Conservation (phyloP, 1,139 yeast genomes). For the Pichia kudriavzevii region DNA sequence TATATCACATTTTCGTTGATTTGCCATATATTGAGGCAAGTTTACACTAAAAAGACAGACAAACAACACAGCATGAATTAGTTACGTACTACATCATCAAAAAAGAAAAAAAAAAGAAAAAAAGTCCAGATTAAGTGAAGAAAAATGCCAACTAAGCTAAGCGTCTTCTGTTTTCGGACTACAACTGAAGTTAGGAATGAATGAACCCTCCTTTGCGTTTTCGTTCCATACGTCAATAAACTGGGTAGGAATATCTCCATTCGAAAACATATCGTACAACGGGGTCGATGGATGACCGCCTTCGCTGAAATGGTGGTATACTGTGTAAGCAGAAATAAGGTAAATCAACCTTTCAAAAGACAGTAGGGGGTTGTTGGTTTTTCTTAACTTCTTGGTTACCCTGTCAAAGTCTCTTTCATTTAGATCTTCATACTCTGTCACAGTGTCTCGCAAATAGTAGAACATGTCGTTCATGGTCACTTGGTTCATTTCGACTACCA, state of each 20-base stretch:
- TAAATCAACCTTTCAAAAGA: conserved; percentile 10
- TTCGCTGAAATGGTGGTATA: conserved; percentile 3
- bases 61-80: no score
- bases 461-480: conserved; percentile 6
- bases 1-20: no score
- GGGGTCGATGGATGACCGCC: conserved; percentile 1
- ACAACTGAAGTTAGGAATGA: no score
- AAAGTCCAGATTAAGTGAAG: not conserved
- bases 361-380: conserved; percentile 8
- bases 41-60: no score
- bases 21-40: no score
- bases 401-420: conserved; percentile 1
- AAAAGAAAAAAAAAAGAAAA: not conserved
- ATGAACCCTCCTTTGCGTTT: conserved; percentile 2
- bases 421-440: not conserved
- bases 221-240: conserved; percentile 7
- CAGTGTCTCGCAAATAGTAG: conserved; percentile 5
- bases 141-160: no score
- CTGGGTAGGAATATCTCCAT: conserved; percentile 5
- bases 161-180: no score
- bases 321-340: conserved; percentile 4
- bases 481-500: conserved; percentile 8
- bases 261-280: conserved; percentile 4
- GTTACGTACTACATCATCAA: not conserved
- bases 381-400: not conserved